Conservation (phyloP, 2,329 filamentous ascomycete genomes). For the Phialocephala subalpina region DNA sequence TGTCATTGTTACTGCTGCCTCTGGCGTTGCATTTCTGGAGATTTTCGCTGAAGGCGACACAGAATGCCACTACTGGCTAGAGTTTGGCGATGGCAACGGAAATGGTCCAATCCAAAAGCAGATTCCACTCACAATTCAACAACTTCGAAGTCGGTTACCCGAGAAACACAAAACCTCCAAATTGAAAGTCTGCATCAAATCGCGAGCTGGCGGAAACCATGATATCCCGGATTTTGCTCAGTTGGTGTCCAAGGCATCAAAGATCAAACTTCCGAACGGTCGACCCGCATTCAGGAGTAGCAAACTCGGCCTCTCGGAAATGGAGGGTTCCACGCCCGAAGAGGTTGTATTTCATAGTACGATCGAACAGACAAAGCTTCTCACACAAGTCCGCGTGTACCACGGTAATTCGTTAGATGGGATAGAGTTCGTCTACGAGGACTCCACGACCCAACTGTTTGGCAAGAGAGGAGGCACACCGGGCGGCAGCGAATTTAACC, state of each 20-base stretch:
- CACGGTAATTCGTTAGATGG: constrained; percentile 82
- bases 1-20: constrained; percentile 78
- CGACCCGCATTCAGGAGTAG: constrained; percentile 79
- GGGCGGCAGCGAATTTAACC: constrained; percentile 76
- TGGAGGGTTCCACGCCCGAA: constrained; percentile 73
- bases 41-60: constrained; percentile 83
- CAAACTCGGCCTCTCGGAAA: constrained; percentile 75
- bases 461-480: constrained; percentile 79
- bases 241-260: constrained; percentile 74
- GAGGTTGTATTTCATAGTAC: constrained; percentile 80
- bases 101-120: constrained; percentile 73
- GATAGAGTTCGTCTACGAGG: constrained; percentile 92
- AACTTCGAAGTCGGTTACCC: constrained; percentile 75
- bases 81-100: constrained; percentile 71
- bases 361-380: constrained; percentile 72
- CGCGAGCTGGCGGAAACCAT: constrained; percentile 75
- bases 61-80: constrained; percentile 81
- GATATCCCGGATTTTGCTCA: constrained; percentile 79
- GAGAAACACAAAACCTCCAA: constrained; percentile 76
- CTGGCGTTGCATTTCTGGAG: constrained; percentile 87
- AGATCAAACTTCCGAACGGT: constrained; percentile 77
- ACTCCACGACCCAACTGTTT: constrained; percentile 84
- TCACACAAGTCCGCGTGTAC: constrained; percentile 79
- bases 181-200: constrained; percentile 77
- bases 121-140: constrained; percentile 76